Evolutionary conservation across 345 rosid species (phyloP), one percentile per base, ranked within the genome.

Genomic region (Luvunga scandens): DNA sequence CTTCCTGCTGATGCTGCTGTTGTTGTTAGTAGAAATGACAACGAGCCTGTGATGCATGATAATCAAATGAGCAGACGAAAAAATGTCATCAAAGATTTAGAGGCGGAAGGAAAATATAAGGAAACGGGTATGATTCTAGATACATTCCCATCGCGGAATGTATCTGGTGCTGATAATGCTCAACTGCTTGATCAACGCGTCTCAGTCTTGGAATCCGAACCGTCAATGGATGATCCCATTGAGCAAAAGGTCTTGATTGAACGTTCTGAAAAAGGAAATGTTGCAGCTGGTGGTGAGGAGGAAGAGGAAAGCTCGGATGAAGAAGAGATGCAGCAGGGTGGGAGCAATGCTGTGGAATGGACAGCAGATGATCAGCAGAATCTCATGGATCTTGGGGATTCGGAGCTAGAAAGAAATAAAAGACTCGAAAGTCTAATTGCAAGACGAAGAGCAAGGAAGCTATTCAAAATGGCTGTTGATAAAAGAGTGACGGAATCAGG

Each of bases 331-430:
- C 85, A 74, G 36, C 83, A 73, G 60, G 81, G 78, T 24, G 48
- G 81, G 62, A 84, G 80, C 33, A 80, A 84, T 73, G 95, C 88
- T 0, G 87, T 89, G 27, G 91, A 86, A 80, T 93, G 97, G 98
- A 94, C 88, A 3, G 94, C 87, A 70, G 90, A 90, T 81, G 97
- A 94, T 81, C 94, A 91, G 79, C 89, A 92, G 88, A 94, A 94
- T 81, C 83, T 90, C 7, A 90, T 89, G 93, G 97, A 96, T 79
- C 93, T 94, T 8, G 98, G 99, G 33, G 66, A 89, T 61, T 89
- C 99, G 0, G 97, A 94, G 89, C 70, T 91, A 7, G 99, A 96
- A 84, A 81, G 97, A 64, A 92, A 92, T 84, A 90, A 81, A 80
- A 90, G 97, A 81, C 77, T 96, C 48, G 95, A 94, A 86, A 90